phyloP scores from a whole-genome alignment of 306 rosid species.

The Trifolium repens region DNA sequence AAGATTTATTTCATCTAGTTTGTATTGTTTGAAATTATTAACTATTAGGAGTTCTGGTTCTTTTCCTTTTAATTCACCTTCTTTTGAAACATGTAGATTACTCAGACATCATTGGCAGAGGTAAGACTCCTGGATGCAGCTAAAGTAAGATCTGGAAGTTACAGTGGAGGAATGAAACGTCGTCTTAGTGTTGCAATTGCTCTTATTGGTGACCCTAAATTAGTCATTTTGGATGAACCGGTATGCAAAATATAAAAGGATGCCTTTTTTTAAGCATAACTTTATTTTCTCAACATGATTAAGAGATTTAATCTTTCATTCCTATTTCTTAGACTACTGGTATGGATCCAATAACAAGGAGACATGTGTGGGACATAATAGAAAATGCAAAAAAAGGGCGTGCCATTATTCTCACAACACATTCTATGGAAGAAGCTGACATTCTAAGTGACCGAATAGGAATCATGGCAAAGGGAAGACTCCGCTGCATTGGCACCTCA shows the following conservation, averaged over 20 bases:
- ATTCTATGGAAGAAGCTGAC: conserved; percentile 99
- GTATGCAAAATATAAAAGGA: conserved; percentile 48
- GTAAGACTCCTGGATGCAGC: conserved; percentile 81
- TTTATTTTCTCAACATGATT: conserved; percentile 28
- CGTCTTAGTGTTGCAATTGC: conserved; percentile 93
- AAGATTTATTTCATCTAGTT: conserved; percentile 28
- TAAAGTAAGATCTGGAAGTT: conserved; percentile 77
- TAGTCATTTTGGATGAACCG: conserved; percentile 87
- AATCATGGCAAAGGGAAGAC: conserved; percentile 94
- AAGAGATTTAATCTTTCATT: conserved; percentile 39
- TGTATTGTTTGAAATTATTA: conserved; percentile 23
- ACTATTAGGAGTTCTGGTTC: background rate
- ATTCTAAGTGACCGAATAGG: conserved; percentile 87
- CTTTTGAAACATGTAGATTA: conserved; percentile 54
- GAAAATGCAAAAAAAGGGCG: conserved; percentile 85
- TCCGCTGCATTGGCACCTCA: conserved; percentile 88
- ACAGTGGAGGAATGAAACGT: conserved; percentile 96
- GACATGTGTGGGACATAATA: conserved; percentile 93
- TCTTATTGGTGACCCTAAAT: conserved; percentile 84
- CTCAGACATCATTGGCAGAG: conserved; percentile 66
- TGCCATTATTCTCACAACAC: conserved; percentile 84
- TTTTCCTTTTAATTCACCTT: conserved; percentile 35
- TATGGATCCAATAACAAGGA: conserved; percentile 94
- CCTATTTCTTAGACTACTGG: conserved; percentile 74
- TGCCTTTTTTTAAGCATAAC: conserved; percentile 11